Base-by-base conservation (phyloP, 2,329 filamentous ascomycete species). In the Calonectria montana region DNA sequence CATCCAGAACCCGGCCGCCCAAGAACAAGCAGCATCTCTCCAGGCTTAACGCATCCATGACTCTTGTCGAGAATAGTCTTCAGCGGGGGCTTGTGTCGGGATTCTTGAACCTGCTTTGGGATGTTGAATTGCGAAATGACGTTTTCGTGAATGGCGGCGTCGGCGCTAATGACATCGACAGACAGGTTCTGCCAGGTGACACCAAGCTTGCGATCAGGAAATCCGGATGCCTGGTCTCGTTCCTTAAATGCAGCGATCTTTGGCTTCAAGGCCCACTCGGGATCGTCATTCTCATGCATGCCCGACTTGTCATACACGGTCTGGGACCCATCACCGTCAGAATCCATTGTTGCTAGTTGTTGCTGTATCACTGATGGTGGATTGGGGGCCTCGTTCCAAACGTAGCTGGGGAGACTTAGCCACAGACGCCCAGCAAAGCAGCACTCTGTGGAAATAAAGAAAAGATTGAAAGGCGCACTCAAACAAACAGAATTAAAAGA, bases 21-120 rank as follows among this genome's bases (percentile, higher is more conserved):
- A 0, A 94, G 85, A 0, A 94, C 92, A 0, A 94, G 83, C 1
- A 94, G 82, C 92, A 94, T 93, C 81, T 94, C 92, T 23, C 92
- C 93, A 0, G 92, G 92, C 80, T 92, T 91, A 63, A 94, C 90
- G 75, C 91, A 93, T 13, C 93, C 93, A 79, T 91, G 89, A 69
- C 88, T 90, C 76, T 90, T 87, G 65, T 93, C 88, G 25, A 95
- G 82, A 55, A 95, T 91, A 0, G 91, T 92, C 73, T 89, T 89
- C 23, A 92, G 81, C 0, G 92, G 90, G 0, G 89, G 87, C 76
- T 89, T 91, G 50, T 84, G 85, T 74, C 84, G 85, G 69, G 83
- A 84, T 74, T 91, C 90, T 75, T 85, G 87, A 74, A 88, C 75
- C n/a, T 87, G 83, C 41, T 88, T 85, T 31, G 86, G 84, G 2